Evolutionary conservation across 495 filamentous ascomycete species (phyloP).

Genomic region (Pseudomonodictys pantanalensis): DNA sequence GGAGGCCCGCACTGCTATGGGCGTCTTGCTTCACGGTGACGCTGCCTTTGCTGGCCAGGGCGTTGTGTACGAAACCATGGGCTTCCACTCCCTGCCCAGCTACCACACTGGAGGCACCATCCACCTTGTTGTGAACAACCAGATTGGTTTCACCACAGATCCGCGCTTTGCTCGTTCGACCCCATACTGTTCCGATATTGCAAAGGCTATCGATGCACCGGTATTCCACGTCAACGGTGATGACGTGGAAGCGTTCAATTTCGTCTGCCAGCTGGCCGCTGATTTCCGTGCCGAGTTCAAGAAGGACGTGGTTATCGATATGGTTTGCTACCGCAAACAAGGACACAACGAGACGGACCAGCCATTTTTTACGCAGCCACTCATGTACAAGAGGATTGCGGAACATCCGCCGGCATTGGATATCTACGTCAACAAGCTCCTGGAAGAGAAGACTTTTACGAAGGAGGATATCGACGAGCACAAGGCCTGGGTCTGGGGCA

Average conservation of each 20-base stretch:
- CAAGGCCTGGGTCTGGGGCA: constrained; percentile 99
- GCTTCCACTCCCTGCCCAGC: constrained; percentile 89
- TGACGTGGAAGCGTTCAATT: constrained; percentile 97
- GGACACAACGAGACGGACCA: constrained; percentile 99
- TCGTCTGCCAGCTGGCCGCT: constrained; percentile 91
- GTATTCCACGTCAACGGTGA: constrained; percentile 99
- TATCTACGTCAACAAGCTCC: constrained; percentile 82
- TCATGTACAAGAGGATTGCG: constrained; percentile 97
- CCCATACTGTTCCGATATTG: constrained; percentile 98
- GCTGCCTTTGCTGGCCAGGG: constrained; percentile 95
- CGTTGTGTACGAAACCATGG: constrained; percentile 97
- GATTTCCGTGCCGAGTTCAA: constrained; percentile 99
- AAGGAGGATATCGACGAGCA: constrained; percentile 98
- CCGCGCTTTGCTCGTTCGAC: constrained; percentile 95
- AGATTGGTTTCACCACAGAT: constrained; percentile 99
- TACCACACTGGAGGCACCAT: constrained; percentile 98
- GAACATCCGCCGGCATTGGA: constrained; percentile 75
- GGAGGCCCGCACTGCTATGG: constrained; percentile 84
- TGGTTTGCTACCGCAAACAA: constrained; percentile 98
- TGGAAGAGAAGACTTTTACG: constrained; percentile 88
- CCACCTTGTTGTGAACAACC: constrained; percentile 97
- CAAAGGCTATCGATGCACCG: constrained; percentile 95
- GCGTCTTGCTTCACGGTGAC: constrained; percentile 92
- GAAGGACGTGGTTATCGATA: constrained; percentile 93
- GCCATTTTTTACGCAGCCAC: constrained; percentile 97